Evolutionary conservation across 768 basidiomycete genomes (phyloP), one percentile per base, ranked within the genome.

Genomic region (Leccinum disarticulatum): DNA sequence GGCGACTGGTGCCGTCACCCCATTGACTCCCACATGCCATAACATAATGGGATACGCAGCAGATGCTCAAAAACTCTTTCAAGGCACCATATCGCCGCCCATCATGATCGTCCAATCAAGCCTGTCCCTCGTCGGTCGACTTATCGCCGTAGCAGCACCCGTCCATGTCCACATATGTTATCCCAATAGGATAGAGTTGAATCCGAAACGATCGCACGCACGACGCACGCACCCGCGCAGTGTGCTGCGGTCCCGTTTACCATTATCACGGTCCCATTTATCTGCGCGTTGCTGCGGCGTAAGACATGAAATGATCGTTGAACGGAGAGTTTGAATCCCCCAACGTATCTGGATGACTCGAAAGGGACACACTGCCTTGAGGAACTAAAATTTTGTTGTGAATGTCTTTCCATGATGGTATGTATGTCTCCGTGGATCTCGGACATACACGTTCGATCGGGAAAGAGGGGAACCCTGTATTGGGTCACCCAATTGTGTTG

Each of bases 161-260:
- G 19, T 14, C n/a, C 17, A 31, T 31, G 27, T 1, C 8, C 30
- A 51, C 43, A 46, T 43, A 46, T 19, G n/a, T 11, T 50, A 30
- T 62, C 54, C 58, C 35, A 41, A 9, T 11, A 25, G 5, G 14
- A 46, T 10, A 49, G 31, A 47, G 52, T 22, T 27, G 30, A 6
- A 27, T 35, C 22, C 47, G 28, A 51, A 33, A 63, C 43, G 48
- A 9, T 31, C 19, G 36, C 41, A 60, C 19, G 30, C 41, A 57
- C 25, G 17, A 10, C 35, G 25, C 4, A 51, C 30, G 6, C 28
- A n/a, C 22, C 22, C 54, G 19, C 43, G 13, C 43, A 0, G n/a
- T 48, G n/a, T 48, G 47, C 63, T 64, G 63, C 63, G 63, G 63
- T 61, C 64, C 63, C 64, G 47, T 19, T 11, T 46, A 11, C 17